phyloP scores from a whole-genome alignment of 176 grass and related monocot genomes.

The Lolium perenne region DNA sequence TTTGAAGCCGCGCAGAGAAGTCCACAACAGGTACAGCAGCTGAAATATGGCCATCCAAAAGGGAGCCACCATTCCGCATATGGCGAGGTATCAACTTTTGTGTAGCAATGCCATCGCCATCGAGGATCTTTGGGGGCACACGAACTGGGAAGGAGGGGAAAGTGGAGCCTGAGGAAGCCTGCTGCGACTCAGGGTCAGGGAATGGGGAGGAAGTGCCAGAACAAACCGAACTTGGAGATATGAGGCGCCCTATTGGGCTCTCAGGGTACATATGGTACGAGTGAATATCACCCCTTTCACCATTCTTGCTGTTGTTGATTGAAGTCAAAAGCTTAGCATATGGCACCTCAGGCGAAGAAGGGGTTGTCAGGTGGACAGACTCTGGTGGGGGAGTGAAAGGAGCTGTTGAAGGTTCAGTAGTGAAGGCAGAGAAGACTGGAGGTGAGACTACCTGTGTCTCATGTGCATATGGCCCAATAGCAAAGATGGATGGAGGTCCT shows the following conservation, averaged over 20 bases:
- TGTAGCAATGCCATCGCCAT: slow-evolving; percentile 64
- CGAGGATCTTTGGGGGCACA: slow-evolving; percentile 72
- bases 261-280: slow-evolving; percentile 78
- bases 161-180: slow-evolving; percentile 24
- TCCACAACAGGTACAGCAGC: slow-evolving; percentile 71
- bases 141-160: slow-evolving; percentile 63
- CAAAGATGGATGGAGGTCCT: slow-evolving; percentile 74
- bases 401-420: slow-evolving; percentile 96
- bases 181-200: slow-evolving; percentile 57
- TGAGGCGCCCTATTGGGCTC: slow-evolving; percentile 71
- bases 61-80: slow-evolving; percentile 69
- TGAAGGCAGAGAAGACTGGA: slow-evolving; percentile 88
- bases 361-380: slow-evolving; percentile 85
- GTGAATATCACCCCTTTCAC: slow-evolving; percentile 54
- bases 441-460: slow-evolving; percentile 97
- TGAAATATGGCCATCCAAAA: slow-evolving; percentile 75
- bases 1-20: slow-evolving; percentile 56
- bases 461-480: slow-evolving; percentile 90
- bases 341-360: slow-evolving; percentile 97
- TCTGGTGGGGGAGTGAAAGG: slow-evolving; percentile 93
- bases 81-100: slow-evolving; percentile 75
- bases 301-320: slow-evolving; percentile 56
- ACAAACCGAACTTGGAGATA: slow-evolving; percentile 79
- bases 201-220: slow-evolving; percentile 82
- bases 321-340: slow-evolving; percentile 93